Percentiles rank a stretch among this genome's conserved stretches.
phyloP scores from a whole-genome alignment of 495 filamentous ascomycete species.

The Talaromyces wortmannii region DNA sequence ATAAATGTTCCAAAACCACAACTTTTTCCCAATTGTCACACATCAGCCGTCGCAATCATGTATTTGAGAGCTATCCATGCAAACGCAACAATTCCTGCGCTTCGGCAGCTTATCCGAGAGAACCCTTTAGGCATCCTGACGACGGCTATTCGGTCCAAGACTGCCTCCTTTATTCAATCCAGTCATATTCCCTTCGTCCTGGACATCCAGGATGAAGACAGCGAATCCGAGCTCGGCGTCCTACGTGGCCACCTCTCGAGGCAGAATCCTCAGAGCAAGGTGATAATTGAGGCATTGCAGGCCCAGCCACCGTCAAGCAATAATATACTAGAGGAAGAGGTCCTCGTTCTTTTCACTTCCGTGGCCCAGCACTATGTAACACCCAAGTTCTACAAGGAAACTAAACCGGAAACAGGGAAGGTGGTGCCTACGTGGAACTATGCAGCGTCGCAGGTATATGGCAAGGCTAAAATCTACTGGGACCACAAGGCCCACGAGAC shows the following conservation, averaged over 20 bases:
- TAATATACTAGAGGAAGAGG: conserved; percentile 26
- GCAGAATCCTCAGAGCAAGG: conserved; percentile 43
- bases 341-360: conserved; percentile 38
- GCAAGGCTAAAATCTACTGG: conserved; percentile 37
- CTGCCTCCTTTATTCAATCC: conserved; percentile 33
- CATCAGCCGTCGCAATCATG: conserved; percentile 21
- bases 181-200: conserved; percentile 53
- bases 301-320: neutral
- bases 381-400: conserved; percentile 42
- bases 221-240: conserved; percentile 1
- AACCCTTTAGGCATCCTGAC: conserved; percentile 51
- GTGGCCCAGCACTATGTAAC: conserved; percentile 39
- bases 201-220: conserved; percentile 24
- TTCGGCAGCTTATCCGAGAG: conserved; percentile 40
- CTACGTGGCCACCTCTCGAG: conserved; percentile 45
- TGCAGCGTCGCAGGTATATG: conserved; percentile 49
- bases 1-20: no score
- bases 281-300: conserved; percentile 24
- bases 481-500: conserved; percentile 28
- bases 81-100: conserved; percentile 26
- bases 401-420: conserved; percentile 48
- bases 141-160: conserved; percentile 31
- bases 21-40: no score
- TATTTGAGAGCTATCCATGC: conserved; percentile 43
- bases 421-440: conserved; percentile 61